Percentiles rank a stretch among this genome's conserved stretches.
These are phyloP conservation scores for Mucor saturninus DNA, from an alignment of 371 early-diverging fungal species.

Conservation along the genomic window DNA sequence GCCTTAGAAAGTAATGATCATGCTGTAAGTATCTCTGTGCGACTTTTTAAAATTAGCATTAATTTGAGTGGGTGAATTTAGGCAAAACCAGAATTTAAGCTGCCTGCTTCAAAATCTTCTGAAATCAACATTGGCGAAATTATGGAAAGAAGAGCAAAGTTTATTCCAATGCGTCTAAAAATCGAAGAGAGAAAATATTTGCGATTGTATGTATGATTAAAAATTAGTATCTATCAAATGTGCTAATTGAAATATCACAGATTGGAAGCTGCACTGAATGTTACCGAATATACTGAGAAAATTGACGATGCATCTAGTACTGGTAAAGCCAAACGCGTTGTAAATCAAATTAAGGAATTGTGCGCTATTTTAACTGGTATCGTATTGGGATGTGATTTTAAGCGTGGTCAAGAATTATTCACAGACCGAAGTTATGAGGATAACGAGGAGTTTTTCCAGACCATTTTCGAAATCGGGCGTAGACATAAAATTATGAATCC, in stretches of 20 bases:
- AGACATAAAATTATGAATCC: slow-evolving; percentile 97
- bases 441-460: slow-evolving; percentile 88
- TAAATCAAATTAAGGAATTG: slow-evolving; percentile 92
- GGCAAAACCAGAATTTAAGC: slow-evolving; percentile 1
- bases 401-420: slow-evolving; percentile 87
- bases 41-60: not conserved
- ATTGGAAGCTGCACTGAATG: slow-evolving; percentile 91
- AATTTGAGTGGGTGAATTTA: not conserved
- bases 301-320: slow-evolving; percentile 87
- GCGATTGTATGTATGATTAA: slow-evolving; percentile 64
- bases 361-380: slow-evolving; percentile 94
- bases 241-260: slow-evolving; percentile 13
- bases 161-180: slow-evolving; percentile 90
- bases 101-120: not conserved
- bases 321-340: slow-evolving; percentile 88
- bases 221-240: not conserved
- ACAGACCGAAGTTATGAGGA: slow-evolving; percentile 82
- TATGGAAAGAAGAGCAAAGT: slow-evolving; percentile 82
- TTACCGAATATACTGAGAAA: slow-evolving; percentile 86
- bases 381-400: slow-evolving; percentile 82
- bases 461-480: slow-evolving; percentile 94
- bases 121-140: slow-evolving; percentile 66
- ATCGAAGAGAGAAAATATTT: slow-evolving; percentile 87
- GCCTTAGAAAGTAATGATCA: slow-evolving; percentile 18
- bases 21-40: not conserved